Evolutionary conservation across 2,329 filamentous ascomycete species (phyloP), one percentile per base, ranked within the genome.

Genomic region (Stagonosporopsis tanaceti): DNA sequence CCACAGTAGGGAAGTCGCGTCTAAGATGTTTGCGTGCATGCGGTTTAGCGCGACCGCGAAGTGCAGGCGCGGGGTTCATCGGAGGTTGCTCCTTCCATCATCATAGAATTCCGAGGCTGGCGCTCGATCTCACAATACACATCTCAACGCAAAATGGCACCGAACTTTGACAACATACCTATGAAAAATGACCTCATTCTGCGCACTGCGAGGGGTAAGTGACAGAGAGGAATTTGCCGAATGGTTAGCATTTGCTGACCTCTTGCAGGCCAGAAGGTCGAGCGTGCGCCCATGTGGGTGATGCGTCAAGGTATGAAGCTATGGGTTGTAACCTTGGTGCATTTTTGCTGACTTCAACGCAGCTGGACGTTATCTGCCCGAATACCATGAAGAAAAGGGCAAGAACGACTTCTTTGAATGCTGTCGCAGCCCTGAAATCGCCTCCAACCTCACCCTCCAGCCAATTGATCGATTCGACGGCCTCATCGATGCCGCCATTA

Each of bases 361-460:
- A 97, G 95, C 95, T 73, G 95, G 95, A 59, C 90, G 95, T 69
- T 99, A 99, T 77, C 90, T 99, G 22, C 95, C 94, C 62, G 95
- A 99, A 78, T 99, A 99, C 78, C 95, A 99, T 76, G 86, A 96
- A 80, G 94, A 91, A 59, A 99, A 99, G 80, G 94, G 90, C 67
- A 84, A 80, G 51, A 87, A 89, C 64, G 95, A 99, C 81, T 99
- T 99, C 81, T 99, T 99, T 82, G 92, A 93, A 80, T 97, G 94
- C 85, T 99, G 95, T 78, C 93, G 95, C 53, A 87, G 89, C 71
- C 92, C 95, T 54, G 93, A 98, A 77, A 89, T 98, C 63, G 92
- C 95, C 47, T 97, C 93, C 30, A 96, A 91, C 37, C 82, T 99
- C 68, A 99, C 95, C 6, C 85, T 99, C 27, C 95, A 99, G 78